phyloP scores from a whole-genome alignment of 768 basidiomycete genomes.

The Lactifluus hygrophoroides region DNA sequence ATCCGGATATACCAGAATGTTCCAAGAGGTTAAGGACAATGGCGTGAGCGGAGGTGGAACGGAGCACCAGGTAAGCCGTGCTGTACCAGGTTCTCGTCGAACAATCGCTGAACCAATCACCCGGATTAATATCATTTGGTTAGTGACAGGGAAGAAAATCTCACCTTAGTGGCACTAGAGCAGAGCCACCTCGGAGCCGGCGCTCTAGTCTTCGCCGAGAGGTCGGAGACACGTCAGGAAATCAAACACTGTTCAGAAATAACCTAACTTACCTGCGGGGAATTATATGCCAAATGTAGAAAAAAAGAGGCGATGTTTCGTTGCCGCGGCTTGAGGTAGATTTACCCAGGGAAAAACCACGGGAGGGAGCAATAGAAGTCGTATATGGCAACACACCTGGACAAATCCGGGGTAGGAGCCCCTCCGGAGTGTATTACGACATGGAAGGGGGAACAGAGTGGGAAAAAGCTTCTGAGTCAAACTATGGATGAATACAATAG shows the following conservation, averaged over 20 bases:
- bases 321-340: neutral
- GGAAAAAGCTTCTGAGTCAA: neutral
- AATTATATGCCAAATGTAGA: neutral
- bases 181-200: neutral
- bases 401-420: neutral
- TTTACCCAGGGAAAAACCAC: neutral
- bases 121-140: slow-evolving; percentile 1
- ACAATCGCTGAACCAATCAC: slow-evolving; percentile 1
- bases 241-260: neutral
- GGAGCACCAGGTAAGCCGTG: neutral
- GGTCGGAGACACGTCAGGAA: neutral
- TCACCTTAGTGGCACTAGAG: neutral
- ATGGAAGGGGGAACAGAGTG: neutral
- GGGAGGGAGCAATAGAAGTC: neutral
- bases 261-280: too few species aligned
- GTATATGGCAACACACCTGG: neutral
- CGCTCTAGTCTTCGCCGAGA: neutral
- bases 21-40: neutral
- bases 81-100: neutral
- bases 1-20: neutral
- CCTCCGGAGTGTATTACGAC: neutral
- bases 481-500: neutral
- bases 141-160: neutral
- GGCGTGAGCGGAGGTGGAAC: neutral
- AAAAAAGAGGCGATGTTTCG: neutral